These are phyloP conservation scores for Conringia planisiliqua DNA, from an alignment of 345 rosid genomes.

Conservation along the genomic window DNA sequence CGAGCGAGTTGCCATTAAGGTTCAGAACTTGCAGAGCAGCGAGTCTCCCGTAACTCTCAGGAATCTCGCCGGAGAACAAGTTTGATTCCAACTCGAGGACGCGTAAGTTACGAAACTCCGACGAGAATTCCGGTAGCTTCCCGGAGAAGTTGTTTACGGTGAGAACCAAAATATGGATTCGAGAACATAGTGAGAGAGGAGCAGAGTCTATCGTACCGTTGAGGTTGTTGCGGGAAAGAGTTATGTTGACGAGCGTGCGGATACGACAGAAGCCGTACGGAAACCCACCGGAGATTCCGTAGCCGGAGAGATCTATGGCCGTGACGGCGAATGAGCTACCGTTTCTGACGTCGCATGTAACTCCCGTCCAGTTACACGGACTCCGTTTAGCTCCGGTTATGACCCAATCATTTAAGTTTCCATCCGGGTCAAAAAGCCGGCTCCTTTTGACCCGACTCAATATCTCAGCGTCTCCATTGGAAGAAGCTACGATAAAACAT, in stretches of 20 bases:
- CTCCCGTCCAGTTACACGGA: constrained; percentile 74
- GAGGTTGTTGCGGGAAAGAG: constrained; percentile 39
- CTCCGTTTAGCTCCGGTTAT: constrained; percentile 20
- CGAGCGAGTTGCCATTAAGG: constrained; percentile 36
- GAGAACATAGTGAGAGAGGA: constrained; percentile 51
- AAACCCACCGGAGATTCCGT: constrained; percentile 47
- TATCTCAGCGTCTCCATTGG: constrained; percentile 47
- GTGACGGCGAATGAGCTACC: constrained; percentile 38
- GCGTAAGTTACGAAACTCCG: constrained; percentile 31
- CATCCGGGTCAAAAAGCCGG: constrained; percentile 42
- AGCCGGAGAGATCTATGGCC: constrained; percentile 45
- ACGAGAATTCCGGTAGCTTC: constrained; percentile 49
- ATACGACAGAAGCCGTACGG: constrained; percentile 62
- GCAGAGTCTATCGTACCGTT: constrained; percentile 41
- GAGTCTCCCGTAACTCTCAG: constrained; percentile 48
- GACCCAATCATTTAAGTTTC: constrained; percentile 52
- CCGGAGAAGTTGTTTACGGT: constrained; percentile 44
- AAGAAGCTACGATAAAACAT: constrained; percentile 22
- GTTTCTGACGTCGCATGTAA: constrained; percentile 41
- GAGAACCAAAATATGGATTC: constrained; percentile 39
- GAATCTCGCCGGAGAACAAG: constrained; percentile 50
- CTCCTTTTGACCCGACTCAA: constrained; percentile 44
- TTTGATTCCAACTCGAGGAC: constrained; percentile 48
- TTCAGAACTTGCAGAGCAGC: constrained; percentile 35
- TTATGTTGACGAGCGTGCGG: constrained; percentile 47